These are phyloP conservation scores for Magnolia sinica DNA, from an alignment of 164 flowering plant genomes.

Conservation along the genomic window DNA sequence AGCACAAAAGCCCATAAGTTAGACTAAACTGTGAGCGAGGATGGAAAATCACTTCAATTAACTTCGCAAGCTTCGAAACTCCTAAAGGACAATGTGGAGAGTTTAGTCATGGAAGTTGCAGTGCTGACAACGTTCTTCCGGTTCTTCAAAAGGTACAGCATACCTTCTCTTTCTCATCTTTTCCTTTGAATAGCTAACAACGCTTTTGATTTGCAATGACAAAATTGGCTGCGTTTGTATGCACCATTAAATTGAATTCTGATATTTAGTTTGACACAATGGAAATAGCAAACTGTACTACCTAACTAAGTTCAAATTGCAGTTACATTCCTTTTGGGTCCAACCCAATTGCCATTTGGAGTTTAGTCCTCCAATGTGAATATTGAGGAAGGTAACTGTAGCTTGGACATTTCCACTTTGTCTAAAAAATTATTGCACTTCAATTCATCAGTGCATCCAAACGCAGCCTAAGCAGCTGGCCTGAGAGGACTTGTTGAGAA, in stretches of 20 bases:
- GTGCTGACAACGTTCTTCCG: constrained; percentile 27
- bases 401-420: too few relatives aligned
- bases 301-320: too few relatives aligned
- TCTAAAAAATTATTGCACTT: too few relatives aligned
- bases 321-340: too few relatives aligned
- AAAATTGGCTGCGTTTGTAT: background rate
- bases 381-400: too few relatives aligned
- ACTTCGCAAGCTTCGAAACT: constrained; percentile 58
- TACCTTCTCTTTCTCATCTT: constrained; percentile 6
- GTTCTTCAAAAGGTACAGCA: constrained; percentile 34
- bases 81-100: constrained; percentile 54
- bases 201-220: background rate
- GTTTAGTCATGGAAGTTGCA: constrained; percentile 38
- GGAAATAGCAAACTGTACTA: too few relatives aligned
- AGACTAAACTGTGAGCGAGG: constrained; percentile 45
- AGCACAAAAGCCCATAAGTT: constrained; percentile 31
- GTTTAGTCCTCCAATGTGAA: too few relatives aligned
- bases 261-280: too few relatives aligned
- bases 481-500: too few relatives aligned
- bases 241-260: background rate
- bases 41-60: constrained; percentile 39
- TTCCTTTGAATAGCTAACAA: background rate
- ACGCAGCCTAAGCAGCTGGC: too few relatives aligned
- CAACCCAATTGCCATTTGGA: too few relatives aligned
- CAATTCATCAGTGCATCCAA: too few relatives aligned